A percentile compares a stretch with the other conserved stretches of the same genome.
Evolutionary conservation across 2,329 filamentous ascomycete species (phyloP).

Genomic region (Colletotrichum gloeosporioides): DNA sequence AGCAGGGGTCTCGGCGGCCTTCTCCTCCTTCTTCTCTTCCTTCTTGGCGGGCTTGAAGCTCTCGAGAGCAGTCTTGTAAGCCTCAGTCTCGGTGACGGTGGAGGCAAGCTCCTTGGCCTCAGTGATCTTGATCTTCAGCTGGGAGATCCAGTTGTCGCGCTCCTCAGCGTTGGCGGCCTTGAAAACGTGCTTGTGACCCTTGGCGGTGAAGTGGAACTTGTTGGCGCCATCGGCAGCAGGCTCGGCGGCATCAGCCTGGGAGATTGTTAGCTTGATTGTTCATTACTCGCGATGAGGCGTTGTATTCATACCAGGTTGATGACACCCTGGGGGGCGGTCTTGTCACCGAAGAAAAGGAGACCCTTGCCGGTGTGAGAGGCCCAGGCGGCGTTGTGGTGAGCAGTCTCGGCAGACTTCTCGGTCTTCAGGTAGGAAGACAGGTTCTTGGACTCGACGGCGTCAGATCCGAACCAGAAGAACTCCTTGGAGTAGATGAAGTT

Average conservation of each 20-base stretch:
- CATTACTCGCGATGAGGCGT: background rate
- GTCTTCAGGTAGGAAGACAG: conserved; percentile 81
- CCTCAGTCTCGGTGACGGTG: conserved; percentile 76
- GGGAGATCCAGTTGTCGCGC: conserved; percentile 90
- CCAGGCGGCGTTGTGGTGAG: conserved; percentile 85
- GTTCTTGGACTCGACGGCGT: conserved; percentile 75
- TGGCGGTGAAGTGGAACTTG: conserved; percentile 86
- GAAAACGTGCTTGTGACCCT: conserved; percentile 92
- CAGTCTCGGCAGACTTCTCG: conserved; percentile 80
- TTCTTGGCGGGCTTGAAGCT: conserved; percentile 61
- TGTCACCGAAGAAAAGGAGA: conserved; percentile 90
- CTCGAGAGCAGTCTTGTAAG: conserved; percentile 87
- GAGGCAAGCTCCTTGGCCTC: conserved; percentile 85
- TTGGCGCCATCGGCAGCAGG: conserved; percentile 75
- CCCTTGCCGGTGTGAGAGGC: conserved; percentile 94
- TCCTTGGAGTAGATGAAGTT: conserved; percentile 91
- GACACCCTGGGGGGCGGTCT: conserved; percentile 79
- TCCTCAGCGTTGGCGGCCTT: conserved; percentile 78
- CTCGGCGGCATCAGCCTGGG: conserved; percentile 67
- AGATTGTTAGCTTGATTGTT: conserved; percentile 29
- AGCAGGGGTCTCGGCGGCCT: conserved; percentile 44
- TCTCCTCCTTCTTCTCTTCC: conserved; percentile 53
- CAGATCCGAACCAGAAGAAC: conserved; percentile 85
- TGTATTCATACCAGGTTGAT: conserved; percentile 77
- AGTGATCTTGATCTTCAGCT: conserved; percentile 80